Evolutionary conservation across 345 rosid genomes (phyloP).

Genomic region (Trapa bicornis): DNA sequence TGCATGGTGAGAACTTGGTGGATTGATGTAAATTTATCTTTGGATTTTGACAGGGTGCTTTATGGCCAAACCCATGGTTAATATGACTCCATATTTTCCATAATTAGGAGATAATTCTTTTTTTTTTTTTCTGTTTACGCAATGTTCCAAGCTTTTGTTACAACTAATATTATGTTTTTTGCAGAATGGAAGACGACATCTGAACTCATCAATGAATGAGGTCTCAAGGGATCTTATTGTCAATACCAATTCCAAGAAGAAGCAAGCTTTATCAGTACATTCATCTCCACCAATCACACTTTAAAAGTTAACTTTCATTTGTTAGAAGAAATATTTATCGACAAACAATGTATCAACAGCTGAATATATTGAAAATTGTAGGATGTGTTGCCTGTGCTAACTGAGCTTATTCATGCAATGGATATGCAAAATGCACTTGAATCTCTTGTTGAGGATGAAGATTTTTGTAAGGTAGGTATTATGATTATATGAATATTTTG

Average conservation of each 20-base stretch:
- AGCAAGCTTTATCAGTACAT: constrained; percentile 82
- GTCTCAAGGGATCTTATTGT: constrained; percentile 98
- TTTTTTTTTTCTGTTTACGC: background rate
- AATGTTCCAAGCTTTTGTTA: constrained; percentile 3
- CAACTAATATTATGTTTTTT: constrained; percentile 14
- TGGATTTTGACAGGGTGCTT: background rate
- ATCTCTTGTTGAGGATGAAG: constrained; percentile 76
- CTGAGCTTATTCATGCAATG: constrained; percentile 64
- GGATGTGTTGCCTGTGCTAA: constrained; percentile 77
- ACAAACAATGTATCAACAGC: background rate
- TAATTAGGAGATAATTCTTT: background rate
- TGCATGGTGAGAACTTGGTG: constrained; percentile 55
- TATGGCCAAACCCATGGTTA: background rate
- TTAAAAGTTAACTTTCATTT: background rate
- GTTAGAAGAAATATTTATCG: background rate
- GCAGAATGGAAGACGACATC: constrained; percentile 93
- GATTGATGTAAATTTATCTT: background rate
- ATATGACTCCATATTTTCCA: background rate
- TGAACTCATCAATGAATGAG: constrained; percentile 83
- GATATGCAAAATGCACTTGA: constrained; percentile 77
- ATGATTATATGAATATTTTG: constrained; percentile 1
- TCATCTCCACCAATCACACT: constrained; percentile 2
- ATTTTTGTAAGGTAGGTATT: constrained; percentile 70
- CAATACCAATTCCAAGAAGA: constrained; percentile 77
- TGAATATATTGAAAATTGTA: constrained; percentile 19